Evolutionary conservation across 192 early-diverging fungal genomes (phyloP), one percentile per base, ranked within the genome.

Genomic region (Linnemannia schmuckeri): DNA sequence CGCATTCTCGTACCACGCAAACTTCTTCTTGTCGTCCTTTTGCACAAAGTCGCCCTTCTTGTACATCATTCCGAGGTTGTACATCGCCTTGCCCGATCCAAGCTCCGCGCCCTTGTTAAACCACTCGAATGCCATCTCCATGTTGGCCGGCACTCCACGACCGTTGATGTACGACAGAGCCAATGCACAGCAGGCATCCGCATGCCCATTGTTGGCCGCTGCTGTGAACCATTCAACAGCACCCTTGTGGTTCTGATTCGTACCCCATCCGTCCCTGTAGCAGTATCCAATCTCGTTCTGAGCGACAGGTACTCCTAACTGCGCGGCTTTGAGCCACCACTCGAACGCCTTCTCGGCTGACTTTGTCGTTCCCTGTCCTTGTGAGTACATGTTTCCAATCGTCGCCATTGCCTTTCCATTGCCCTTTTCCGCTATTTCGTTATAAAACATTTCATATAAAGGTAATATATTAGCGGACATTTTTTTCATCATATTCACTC

Each of bases 131-230:
- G 96, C 94, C 80, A 92, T 89, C 57, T 90, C 82, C 66, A 83
- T 77, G 70, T 92, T 89, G 77, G 87, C 89, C 33, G 88, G 76
- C 4, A 92, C 80, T 8, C 96, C 96, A 9, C 94, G 86, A 2
- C 96, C 96, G 85, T 96, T 94, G 82, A 96, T 96, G 73, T 96
- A 96, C 9, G 95, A 89, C 70, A 94, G 92, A 10, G 95, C 96
- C 33, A 97, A 88, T 6, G 94, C 95, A 82, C 95, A 96, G 82
- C 95, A 94, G 33, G 95, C 96, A 2, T 95, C 84, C 66, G 94
- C 94, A 81, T 96, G 94, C 17, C 95, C 96, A 72, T 91, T 91
- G 72, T 89, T 82, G 30, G 96, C 96, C 69, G 90, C 84, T 66
- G 88, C 83, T 63, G 89, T 85, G 81, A 92, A 97, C 95, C 94